Percentiles rank a stretch among this genome's conserved stretches.
Conservation (phyloP, 371 early-diverging fungal genomes). For the Mucor plumbeus region DNA sequence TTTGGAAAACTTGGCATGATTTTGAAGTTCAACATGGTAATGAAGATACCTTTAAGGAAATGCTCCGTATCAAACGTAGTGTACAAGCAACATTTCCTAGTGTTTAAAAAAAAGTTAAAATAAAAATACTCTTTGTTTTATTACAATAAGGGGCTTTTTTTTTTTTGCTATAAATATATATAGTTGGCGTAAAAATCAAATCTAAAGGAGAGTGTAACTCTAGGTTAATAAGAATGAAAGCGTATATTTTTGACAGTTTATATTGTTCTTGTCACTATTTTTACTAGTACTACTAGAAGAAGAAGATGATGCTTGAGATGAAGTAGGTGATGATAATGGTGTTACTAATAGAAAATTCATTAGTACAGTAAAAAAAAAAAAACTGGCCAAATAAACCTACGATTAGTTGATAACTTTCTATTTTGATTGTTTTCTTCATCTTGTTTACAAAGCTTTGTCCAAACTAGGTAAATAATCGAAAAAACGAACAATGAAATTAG, state of each 20-base stretch:
- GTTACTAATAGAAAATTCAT: not conserved
- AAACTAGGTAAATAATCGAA: conserved; percentile 22
- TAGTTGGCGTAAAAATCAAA: not conserved
- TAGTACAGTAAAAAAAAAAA: not conserved
- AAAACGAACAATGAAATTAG: conserved; percentile 25
- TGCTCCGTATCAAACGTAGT: conserved; percentile 94
- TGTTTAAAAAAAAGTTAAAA: conserved; percentile 25
- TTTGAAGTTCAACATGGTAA: conserved; percentile 97
- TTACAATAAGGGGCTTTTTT: not conserved
- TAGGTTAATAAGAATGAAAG: conserved; percentile 25
- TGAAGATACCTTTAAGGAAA: conserved; percentile 98
- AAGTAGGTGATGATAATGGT: not conserved
- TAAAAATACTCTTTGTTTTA: not conserved
- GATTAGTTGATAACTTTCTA: not conserved
- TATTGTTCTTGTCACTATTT: not conserved
- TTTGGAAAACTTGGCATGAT: conserved; percentile 95
- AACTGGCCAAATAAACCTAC: not conserved
- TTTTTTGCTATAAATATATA: not conserved
- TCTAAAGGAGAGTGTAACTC: not conserved
- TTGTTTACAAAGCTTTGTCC: conserved; percentile 30
- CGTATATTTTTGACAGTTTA: conserved; percentile 11
- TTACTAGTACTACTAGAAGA: not conserved
- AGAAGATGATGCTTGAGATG: not conserved
- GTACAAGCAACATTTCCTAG: conserved; percentile 53
- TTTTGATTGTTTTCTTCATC: conserved; percentile 10